A percentile compares a stretch with the other conserved stretches of the same genome.
These are phyloP conservation scores for Cutaneotrichosporon daszewskae DNA, from an alignment of 1,284 basidiomycete species.

Conservation along the genomic window DNA sequence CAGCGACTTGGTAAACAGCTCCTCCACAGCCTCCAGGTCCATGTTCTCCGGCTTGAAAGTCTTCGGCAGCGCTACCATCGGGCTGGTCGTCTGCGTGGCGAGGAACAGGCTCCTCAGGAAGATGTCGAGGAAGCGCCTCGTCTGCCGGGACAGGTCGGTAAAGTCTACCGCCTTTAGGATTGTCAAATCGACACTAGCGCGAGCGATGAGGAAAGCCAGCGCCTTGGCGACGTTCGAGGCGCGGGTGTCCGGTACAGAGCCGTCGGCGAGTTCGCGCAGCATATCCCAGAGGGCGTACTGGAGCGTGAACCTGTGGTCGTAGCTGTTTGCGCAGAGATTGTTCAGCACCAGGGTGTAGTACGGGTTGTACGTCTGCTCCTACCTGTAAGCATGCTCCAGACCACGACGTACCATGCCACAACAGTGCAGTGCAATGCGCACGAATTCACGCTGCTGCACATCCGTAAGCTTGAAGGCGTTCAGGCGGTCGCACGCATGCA, in stretches of 20 bases:
- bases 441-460: constrained; percentile 87
- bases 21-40: constrained; percentile 46
- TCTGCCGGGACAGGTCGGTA: constrained; percentile 59
- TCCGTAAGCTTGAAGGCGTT: constrained; percentile 77
- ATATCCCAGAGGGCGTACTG: constrained; percentile 99
- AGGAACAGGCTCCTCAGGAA: constrained; percentile 65
- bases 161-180: constrained; percentile 89
- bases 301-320: constrained; percentile 79
- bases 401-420: constrained; percentile 69
- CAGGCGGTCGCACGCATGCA: constrained; percentile 84
- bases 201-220: constrained; percentile 78
- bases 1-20: constrained; percentile 35
- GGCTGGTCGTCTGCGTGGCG: constrained; percentile 65
- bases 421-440: constrained; percentile 88
- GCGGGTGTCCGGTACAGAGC: constrained; percentile 5
- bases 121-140: constrained; percentile 61
- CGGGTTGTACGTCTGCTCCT: constrained; percentile 92
- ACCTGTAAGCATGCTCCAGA: constrained; percentile 6
- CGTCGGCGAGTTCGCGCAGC: constrained; percentile 82
- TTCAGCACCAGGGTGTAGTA: constrained; percentile 86
- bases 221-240: constrained; percentile 58
- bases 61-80: constrained; percentile 47
- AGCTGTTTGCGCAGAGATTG: constrained; percentile 52
- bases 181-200: constrained; percentile 62
- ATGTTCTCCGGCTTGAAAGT: constrained; percentile 40